Conservation (phyloP, 2,329 filamentous ascomycete species). For the Cyanodermella asteris region DNA sequence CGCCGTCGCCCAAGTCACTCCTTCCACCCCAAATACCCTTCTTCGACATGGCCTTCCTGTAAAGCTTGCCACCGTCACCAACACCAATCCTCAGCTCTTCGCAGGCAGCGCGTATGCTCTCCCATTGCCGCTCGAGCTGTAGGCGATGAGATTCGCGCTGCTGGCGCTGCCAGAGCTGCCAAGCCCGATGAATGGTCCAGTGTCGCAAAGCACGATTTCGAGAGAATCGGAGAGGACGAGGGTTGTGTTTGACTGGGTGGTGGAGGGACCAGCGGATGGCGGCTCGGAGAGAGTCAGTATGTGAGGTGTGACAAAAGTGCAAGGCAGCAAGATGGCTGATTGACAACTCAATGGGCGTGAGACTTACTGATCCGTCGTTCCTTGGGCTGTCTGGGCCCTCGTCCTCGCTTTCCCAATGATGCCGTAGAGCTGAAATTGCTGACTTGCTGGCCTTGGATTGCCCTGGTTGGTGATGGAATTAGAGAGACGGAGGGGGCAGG, state of each 20-base stretch:
- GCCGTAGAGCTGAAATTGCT: constrained; percentile 14
- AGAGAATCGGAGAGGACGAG: constrained; percentile 66
- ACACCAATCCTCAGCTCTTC: constrained; percentile 48
- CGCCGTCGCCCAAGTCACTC: constrained; percentile 60
- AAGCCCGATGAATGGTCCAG: constrained; percentile 97
- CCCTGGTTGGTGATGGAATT: constrained; percentile 5
- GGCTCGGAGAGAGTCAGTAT: constrained; percentile 17
- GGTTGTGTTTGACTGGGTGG: constrained; percentile 45
- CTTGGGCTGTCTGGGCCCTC: constrained; percentile 9
- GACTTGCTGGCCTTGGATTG: constrained; percentile 7
- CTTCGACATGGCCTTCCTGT: constrained; percentile 78
- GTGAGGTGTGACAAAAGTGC: constrained; percentile 7
- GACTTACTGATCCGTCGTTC: constrained; percentile 26
- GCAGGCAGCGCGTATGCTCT: constrained; percentile 64
- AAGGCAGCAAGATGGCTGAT: constrained; percentile 9
- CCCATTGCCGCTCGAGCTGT: constrained; percentile 59
- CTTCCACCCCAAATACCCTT: constrained; percentile 55
- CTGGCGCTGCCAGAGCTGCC: constrained; percentile 58
- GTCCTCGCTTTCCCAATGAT: constrained; percentile 16
- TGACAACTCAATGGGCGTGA: not conserved
- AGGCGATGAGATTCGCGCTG: constrained; percentile 40
- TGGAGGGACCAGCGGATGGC: constrained; percentile 48
- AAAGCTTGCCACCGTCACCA: constrained; percentile 39
- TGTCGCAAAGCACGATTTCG: constrained; percentile 75
- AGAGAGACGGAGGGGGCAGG: constrained; percentile 3